A percentile compares a stretch with the other conserved stretches of the same genome.
phyloP scores from a whole-genome alignment of 345 rosid genomes.

The Theobroma cacao region DNA sequence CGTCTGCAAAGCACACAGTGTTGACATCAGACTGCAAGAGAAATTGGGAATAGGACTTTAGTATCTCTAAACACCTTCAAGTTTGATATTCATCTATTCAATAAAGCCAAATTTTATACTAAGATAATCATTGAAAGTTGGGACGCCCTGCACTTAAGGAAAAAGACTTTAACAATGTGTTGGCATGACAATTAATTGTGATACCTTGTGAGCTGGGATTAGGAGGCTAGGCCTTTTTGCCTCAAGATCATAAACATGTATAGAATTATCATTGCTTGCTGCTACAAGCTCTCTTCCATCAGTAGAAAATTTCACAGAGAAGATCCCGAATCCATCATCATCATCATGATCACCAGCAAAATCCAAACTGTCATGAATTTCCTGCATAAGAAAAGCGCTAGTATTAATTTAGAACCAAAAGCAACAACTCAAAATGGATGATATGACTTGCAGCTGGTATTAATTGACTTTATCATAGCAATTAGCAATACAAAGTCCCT shows the following conservation, averaged over 20 bases:
- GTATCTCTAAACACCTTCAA: conserved; percentile 6
- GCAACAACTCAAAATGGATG: not conserved
- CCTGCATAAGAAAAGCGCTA: conserved; percentile 33
- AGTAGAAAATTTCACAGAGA: conserved; percentile 64
- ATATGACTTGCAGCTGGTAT: not conserved
- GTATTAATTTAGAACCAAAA: not conserved
- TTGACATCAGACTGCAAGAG: conserved; percentile 60
- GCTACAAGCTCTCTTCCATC: conserved; percentile 76
- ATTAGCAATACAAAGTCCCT: not conserved
- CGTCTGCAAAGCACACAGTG: conserved; percentile 76
- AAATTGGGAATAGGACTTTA: conserved; percentile 13
- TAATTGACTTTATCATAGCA: not conserved
- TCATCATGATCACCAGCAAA: conserved; percentile 35
- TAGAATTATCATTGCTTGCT: conserved; percentile 39
- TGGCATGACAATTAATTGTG: not conserved
- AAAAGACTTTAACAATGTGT: not conserved
- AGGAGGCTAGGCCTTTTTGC: conserved; percentile 43
- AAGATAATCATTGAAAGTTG: not conserved
- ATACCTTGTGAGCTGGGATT: conserved; percentile 60
- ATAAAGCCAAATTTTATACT: not conserved
- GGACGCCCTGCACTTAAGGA: not conserved
- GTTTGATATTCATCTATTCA: not conserved
- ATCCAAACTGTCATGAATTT: conserved; percentile 60
- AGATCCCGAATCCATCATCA: conserved; percentile 36
- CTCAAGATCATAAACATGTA: conserved; percentile 63